Conservation (phyloP, 148 eudicot species). For the Camellia sinensis region DNA sequence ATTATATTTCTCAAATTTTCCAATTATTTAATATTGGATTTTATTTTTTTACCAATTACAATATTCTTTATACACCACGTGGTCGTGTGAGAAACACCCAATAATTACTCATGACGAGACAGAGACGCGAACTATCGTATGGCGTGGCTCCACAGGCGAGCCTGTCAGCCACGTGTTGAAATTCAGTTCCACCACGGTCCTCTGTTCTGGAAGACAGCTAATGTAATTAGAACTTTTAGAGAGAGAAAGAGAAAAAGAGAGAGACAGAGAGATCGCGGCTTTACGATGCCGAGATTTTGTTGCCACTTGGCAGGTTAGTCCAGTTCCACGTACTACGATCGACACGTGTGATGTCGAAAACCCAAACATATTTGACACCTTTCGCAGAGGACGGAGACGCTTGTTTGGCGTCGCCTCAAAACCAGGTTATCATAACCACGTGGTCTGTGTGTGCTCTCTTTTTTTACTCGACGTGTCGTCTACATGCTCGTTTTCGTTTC, state of each 20-base stretch:
- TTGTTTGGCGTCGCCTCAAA: constrained; percentile 12
- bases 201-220: neutral
- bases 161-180: constrained; percentile 6
- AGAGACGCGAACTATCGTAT: too few species aligned
- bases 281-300: constrained; percentile 10
- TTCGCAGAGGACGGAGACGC: constrained; percentile 5
- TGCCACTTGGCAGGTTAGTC: constrained; percentile 13
- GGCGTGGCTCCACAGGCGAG: neutral
- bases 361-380: constrained; percentile 11
- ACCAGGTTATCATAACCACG: constrained; percentile 21
- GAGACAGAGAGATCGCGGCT: constrained; percentile 6
- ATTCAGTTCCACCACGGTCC: too few species aligned
- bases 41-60: too few species aligned
- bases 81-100: neutral
- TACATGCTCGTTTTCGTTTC: neutral
- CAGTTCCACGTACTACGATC: neutral
- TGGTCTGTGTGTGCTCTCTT: neutral
- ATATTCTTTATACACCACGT: neutral
- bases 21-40: too few species aligned
- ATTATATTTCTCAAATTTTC: too few species aligned
- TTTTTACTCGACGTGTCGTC: constrained; percentile 18
- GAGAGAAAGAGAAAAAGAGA: neutral
- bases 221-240: neutral
- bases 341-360: constrained; percentile 17
- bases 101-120: too few species aligned